Conservation (phyloP, 2,329 filamentous ascomycete genomes). For the Alternaria viburni region DNA sequence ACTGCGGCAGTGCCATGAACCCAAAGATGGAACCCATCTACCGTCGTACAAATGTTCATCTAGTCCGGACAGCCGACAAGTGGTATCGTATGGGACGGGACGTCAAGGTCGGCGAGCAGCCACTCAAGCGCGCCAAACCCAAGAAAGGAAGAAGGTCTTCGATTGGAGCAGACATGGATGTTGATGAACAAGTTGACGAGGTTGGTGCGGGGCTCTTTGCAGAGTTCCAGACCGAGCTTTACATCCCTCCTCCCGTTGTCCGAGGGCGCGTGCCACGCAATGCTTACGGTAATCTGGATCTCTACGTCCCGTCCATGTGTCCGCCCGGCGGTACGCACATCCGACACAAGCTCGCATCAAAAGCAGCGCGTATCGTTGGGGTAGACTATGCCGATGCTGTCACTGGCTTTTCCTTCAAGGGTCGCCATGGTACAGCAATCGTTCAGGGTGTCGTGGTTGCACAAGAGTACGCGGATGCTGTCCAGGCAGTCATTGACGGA, state of each 20-base stretch:
- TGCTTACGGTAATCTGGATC: constrained; percentile 66
- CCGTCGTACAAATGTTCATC: constrained; percentile 78
- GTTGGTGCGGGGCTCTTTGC: constrained; percentile 64
- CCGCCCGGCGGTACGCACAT: constrained; percentile 66
- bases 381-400: constrained; percentile 90
- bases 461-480: constrained; percentile 71
- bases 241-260: constrained; percentile 76
- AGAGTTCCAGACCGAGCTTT: constrained; percentile 69
- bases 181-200: constrained; percentile 48
- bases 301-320: constrained; percentile 69
- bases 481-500: constrained; percentile 71
- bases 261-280: constrained; percentile 72
- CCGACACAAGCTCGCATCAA: constrained; percentile 64
- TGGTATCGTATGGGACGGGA: constrained; percentile 91
- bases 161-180: constrained; percentile 38
- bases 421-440: constrained; percentile 83
- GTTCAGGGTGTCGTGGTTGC: constrained; percentile 80
- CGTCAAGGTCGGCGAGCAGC: constrained; percentile 76
- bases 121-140: constrained; percentile 70
- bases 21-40: constrained; percentile 77
- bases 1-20: constrained; percentile 65
- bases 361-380: constrained; percentile 75
- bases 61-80: constrained; percentile 78
- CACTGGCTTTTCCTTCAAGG: constrained; percentile 87
- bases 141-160: constrained; percentile 38